Evolutionary conservation across 2,329 filamentous ascomycete genomes (phyloP), one percentile per base, ranked within the genome.

Genomic region (Aspergillus persii): DNA sequence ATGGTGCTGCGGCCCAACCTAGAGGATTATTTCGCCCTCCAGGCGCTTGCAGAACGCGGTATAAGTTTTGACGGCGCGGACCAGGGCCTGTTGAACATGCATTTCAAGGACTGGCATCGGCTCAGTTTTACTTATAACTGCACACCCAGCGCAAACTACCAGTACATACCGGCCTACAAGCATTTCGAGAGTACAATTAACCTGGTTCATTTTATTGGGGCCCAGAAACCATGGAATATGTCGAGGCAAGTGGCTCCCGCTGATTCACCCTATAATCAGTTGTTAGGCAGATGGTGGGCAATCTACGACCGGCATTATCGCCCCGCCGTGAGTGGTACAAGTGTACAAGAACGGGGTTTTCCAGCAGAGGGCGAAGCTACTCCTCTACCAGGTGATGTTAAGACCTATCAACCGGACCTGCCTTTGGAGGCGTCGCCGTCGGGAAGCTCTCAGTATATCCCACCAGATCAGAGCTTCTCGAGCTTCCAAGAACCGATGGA

Each of bases 21-120:
- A 84, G 89, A 89, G 58, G 93, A 96, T 66, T 98, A 93, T 77
- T 89, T 92, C 77, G 90, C 91, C 47, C 83, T 99, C 71, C 82
- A 87, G 63, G 91, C 90, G 63, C 87, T 97, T 82, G 92, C 95
- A 29, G 85, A 92, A 67, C 83, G 88, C 57, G 93, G 93, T 29
- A 90, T 94, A 72, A 97, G 93, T 64, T 99, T 99, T 71, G 95
- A 99, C 74, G 95, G 95, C 52, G 95, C 95, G 41, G 95, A 99
- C 73, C 95, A 99, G 77, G 95, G 95, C 57, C 81, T 99, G 54
- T 79, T 99, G 67, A 99, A 99, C 75, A 93, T 96, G 83, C 90
- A 98, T 77, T 99, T 95, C 78, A 89, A 77, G 81, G 85, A 84
- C 61, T 96, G 89, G 85, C 88, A 97, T 76, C 88, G 93, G 65